Conservation (phyloP, 2,329 filamentous ascomycete species). For the Mollisia scopiformis region DNA sequence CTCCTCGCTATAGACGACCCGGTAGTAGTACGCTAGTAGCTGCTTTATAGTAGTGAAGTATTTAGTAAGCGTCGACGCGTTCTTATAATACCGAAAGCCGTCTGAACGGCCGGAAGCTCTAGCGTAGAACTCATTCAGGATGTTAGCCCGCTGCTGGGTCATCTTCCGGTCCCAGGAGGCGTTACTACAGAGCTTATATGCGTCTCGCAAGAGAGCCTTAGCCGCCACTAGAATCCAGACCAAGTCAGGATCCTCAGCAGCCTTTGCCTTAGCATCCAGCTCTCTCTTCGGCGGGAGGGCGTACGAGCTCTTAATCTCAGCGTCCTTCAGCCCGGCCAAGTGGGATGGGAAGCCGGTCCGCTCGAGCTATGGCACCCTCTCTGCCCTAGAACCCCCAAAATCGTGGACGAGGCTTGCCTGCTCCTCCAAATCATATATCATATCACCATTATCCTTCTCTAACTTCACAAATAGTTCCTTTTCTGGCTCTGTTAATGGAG, state of each 20-base stretch:
- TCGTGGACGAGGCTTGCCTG: constrained; percentile 11
- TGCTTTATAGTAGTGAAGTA: constrained; percentile 21
- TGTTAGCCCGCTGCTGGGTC: constrained; percentile 12
- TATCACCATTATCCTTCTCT: constrained; percentile 4
- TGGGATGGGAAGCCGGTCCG: neutral
- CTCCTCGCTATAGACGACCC: constrained; percentile 3
- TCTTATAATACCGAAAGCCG: constrained; percentile 18
- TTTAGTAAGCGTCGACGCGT: constrained; percentile 7
- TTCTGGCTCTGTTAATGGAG: constrained; percentile 2
- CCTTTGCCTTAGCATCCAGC: too few species aligned
- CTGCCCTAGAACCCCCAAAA: constrained; percentile 9
- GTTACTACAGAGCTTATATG: constrained; percentile 15
- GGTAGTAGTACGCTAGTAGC: constrained; percentile 20
- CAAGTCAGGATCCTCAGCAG: constrained; percentile 15
- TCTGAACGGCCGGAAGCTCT: neutral
- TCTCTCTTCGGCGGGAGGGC: constrained; percentile 9
- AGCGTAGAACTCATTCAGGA: neutral
- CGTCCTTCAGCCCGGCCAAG: constrained; percentile 12
- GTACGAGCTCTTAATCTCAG: constrained; percentile 20
- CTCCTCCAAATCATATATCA: constrained; percentile 14
- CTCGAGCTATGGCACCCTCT: constrained; percentile 16
- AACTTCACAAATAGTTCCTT: constrained; percentile 17
- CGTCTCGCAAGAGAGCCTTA: constrained; percentile 14
- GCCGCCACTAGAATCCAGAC: constrained; percentile 11
- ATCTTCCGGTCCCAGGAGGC: constrained; percentile 18